Conservation (phyloP, 2,329 filamentous ascomycete species). For the Arthrobotrys iridis region DNA sequence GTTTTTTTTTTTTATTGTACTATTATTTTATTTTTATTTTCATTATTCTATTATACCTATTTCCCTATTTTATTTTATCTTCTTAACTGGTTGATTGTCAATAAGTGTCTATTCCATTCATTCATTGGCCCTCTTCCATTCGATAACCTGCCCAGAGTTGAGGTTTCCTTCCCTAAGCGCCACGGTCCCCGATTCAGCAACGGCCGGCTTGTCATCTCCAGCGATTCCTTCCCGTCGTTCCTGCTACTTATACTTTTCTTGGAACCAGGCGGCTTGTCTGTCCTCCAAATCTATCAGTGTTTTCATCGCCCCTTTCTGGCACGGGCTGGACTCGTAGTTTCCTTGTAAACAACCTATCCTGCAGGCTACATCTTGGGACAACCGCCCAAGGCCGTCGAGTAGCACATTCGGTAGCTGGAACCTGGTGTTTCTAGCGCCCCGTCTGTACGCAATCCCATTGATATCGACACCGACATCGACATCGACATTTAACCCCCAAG, state of each 20-base stretch:
- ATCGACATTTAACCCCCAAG: neutral
- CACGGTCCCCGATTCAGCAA: conserved; percentile 41
- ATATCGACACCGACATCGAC: too few relatives aligned
- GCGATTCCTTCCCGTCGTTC: conserved; percentile 23
- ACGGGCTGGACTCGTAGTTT: conserved; percentile 52
- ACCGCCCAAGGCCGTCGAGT: neutral
- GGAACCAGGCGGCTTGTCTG: neutral
- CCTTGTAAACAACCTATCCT: neutral
- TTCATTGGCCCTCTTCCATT: conserved; percentile 13
- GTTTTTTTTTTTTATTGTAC: conserved; percentile 4
- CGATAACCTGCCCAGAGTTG: conserved; percentile 7
- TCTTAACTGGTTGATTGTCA: neutral
- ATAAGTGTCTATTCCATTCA: neutral
- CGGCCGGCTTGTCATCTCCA: conserved; percentile 19
- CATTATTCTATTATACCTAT: neutral
- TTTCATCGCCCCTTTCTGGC: conserved; percentile 5
- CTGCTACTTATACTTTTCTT: conserved; percentile 1
- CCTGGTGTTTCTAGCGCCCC: conserved; percentile 6
- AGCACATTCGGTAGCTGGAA: conserved; percentile 12
- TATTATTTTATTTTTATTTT: neutral
- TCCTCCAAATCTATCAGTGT: neutral
- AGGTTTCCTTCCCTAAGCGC: conserved; percentile 50
- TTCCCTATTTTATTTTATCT: neutral
- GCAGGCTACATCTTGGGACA: neutral
- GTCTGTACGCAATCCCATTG: too few relatives aligned